A percentile compares a stretch with the other conserved stretches of the same genome.
These are phyloP conservation scores for Anisodus acutangulus DNA, from an alignment of 257 asterid species.

Conservation along the genomic window DNA sequence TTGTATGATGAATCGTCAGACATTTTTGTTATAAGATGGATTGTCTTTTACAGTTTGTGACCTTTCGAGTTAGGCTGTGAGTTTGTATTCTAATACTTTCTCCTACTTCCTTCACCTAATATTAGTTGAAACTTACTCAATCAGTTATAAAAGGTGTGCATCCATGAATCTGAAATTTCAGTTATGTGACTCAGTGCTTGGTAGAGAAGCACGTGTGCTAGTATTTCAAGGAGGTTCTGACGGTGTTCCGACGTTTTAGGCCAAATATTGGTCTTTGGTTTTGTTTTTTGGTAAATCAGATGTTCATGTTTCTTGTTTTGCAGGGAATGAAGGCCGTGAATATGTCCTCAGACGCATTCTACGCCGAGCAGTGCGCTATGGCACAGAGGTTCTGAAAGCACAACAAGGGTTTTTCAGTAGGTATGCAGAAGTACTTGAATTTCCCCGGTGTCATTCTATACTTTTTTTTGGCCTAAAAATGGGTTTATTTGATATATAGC, in stretches of 20 bases:
- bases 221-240: neutral
- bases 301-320: slow-evolving; percentile 29
- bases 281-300: slow-evolving; percentile 13
- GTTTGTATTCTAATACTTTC: neutral
- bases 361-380: slow-evolving; percentile 97
- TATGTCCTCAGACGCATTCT: slow-evolving; percentile 94
- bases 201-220: neutral
- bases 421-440: slow-evolving; percentile 45
- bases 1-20: neutral
- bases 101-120: neutral
- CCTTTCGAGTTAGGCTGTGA: neutral
- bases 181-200: neutral
- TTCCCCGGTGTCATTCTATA: neutral
- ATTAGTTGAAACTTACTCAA: neutral
- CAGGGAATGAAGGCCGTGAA: slow-evolving; percentile 99
- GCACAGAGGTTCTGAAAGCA: slow-evolving; percentile 92
- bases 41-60: neutral
- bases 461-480: neutral
- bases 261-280: slow-evolving; percentile 9
- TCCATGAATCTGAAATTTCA: neutral
- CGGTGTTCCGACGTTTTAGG: neutral
- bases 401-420: slow-evolving; percentile 84
- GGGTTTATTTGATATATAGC: slow-evolving; percentile 14
- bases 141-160: slow-evolving; percentile 18
- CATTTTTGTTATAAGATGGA: neutral